Evolutionary conservation across 2,329 filamentous ascomycete species (phyloP).

Genomic region (Penicillium sp.): DNA sequence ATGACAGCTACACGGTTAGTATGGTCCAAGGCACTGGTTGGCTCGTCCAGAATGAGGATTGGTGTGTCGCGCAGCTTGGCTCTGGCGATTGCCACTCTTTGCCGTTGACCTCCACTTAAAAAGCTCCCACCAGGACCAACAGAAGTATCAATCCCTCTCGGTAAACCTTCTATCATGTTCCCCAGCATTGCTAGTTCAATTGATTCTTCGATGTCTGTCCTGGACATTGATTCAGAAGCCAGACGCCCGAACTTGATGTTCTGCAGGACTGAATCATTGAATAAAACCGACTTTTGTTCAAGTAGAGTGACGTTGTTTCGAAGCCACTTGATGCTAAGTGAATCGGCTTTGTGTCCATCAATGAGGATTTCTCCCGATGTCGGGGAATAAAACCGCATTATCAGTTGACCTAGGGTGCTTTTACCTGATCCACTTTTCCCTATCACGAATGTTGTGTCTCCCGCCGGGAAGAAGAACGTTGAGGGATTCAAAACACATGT

Average conservation of each 20-base stretch:
- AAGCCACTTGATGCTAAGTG: constrained; percentile 69
- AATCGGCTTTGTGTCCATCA: constrained; percentile 64
- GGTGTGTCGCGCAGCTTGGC: constrained; percentile 75
- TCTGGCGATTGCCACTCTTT: constrained; percentile 77
- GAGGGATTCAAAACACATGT: constrained; percentile 61
- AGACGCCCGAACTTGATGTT: constrained; percentile 75
- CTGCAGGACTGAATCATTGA: constrained; percentile 73
- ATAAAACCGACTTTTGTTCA: constrained; percentile 78
- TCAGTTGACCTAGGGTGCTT: constrained; percentile 79
- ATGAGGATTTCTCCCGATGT: constrained; percentile 65
- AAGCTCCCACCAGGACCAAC: constrained; percentile 69
- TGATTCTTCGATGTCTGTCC: constrained; percentile 60
- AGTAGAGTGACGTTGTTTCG: constrained; percentile 76
- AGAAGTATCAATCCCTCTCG: constrained; percentile 69
- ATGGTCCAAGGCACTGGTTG: constrained; percentile 83
- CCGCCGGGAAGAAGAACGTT: constrained; percentile 69
- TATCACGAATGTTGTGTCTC: constrained; percentile 76
- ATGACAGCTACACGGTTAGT: constrained; percentile 68
- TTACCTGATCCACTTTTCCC: constrained; percentile 90
- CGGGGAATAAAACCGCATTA: constrained; percentile 75
- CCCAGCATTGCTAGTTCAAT: constrained; percentile 69
- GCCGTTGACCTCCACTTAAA: constrained; percentile 82
- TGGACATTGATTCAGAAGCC: constrained; percentile 50
- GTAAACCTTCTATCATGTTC: constrained; percentile 65
- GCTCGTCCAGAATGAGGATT: constrained; percentile 83